phyloP scores from a whole-genome alignment of 2,329 filamentous ascomycete genomes.

The Gnomoniopsis sp. region DNA sequence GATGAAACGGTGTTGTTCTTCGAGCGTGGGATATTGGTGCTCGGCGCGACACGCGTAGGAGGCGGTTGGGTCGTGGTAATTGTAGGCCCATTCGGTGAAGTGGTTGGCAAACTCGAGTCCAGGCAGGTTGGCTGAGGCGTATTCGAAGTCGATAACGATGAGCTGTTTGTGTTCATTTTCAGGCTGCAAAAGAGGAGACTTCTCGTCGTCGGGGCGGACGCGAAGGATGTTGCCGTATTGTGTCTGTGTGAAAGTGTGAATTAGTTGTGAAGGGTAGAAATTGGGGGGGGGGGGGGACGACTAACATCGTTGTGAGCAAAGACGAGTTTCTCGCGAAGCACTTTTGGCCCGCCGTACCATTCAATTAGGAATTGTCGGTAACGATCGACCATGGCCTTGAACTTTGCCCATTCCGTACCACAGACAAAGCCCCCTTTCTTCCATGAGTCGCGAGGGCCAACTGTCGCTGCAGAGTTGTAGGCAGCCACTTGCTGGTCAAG shows the following conservation, averaged over 20 bases:
- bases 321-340: conserved; percentile 71
- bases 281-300: conserved; percentile 9
- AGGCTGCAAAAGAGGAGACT: conserved; percentile 83
- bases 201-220: conserved; percentile 60
- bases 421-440: conserved; percentile 72
- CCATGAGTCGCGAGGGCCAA: conserved; percentile 49
- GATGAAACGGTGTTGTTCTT: conserved; percentile 83
- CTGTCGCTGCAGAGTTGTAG: neutral
- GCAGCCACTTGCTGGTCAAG: conserved; percentile 40
- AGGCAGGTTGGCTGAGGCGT: conserved; percentile 81
- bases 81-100: conserved; percentile 97
- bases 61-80: conserved; percentile 74
- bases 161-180: conserved; percentile 95
- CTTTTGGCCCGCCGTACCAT: conserved; percentile 64
- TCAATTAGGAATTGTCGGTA: conserved; percentile 73
- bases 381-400: conserved; percentile 69
- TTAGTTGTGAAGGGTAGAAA: neutral
- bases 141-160: conserved; percentile 97
- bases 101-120: conserved; percentile 96
- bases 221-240: conserved; percentile 98
- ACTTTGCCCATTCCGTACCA: conserved; percentile 77
- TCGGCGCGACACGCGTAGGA: conserved; percentile 66
- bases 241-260: conserved; percentile 53
- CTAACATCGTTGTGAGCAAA: conserved; percentile 98
- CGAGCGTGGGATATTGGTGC: conserved; percentile 75